These are phyloP conservation scores for Populus hybrid DNA, from an alignment of 441 rosid species.

Conservation along the genomic window DNA sequence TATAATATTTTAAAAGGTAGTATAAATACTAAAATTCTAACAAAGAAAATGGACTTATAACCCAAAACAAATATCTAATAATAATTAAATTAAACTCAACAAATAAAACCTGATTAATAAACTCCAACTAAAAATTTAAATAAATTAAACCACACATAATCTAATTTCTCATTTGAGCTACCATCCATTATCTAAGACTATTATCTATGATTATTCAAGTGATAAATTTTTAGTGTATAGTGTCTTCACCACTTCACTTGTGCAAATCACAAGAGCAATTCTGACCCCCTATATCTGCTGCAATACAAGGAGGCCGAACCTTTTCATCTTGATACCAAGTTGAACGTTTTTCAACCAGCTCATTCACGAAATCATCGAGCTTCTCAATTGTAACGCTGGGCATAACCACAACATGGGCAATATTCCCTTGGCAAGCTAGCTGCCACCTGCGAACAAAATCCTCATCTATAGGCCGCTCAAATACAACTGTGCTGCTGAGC, in stretches of 20 bases:
- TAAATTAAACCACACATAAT: too few relatives aligned
- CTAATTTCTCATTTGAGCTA: background rate
- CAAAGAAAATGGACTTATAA: too few relatives aligned
- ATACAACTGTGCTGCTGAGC: constrained; percentile 91
- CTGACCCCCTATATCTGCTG: constrained; percentile 51
- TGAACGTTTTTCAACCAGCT: constrained; percentile 45
- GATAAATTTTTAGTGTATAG: too few relatives aligned
- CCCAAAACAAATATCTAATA: too few relatives aligned
- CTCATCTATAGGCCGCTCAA: constrained; percentile 83
- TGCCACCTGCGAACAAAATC: constrained; percentile 89
- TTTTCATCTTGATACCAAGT: constrained; percentile 58
- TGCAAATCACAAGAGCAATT: constrained; percentile 68
- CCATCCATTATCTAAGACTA: background rate
- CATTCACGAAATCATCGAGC: constrained; percentile 64
- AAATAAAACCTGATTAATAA: too few relatives aligned
- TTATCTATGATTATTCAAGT: too few relatives aligned
- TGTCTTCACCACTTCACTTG: constrained; percentile 27
- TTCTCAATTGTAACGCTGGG: constrained; percentile 70
- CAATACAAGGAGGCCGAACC: constrained; percentile 56
- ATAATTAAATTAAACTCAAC: too few relatives aligned
- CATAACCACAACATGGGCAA: constrained; percentile 92
- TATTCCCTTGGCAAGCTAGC: constrained; percentile 87
- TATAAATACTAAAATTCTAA: too few relatives aligned
- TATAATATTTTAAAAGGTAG: too few relatives aligned
- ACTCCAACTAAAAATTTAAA: too few relatives aligned